phyloP scores from a whole-genome alignment of 1,284 basidiomycete genomes.

The Ustilago curta region DNA sequence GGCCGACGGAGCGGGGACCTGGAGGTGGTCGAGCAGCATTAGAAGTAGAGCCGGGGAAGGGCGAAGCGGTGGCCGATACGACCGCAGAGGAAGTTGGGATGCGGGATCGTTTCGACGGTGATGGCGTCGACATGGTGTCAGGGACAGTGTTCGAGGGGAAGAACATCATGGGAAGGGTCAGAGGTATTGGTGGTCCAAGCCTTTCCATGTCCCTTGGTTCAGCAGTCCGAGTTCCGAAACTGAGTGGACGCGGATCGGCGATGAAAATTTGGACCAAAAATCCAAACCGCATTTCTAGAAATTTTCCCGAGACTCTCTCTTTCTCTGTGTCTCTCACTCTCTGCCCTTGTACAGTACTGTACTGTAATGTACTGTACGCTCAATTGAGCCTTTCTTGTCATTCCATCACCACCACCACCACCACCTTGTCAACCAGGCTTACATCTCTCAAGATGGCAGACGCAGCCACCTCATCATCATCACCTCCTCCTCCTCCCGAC shows the following conservation, averaged over 20 bases:
- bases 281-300: slow-evolving; percentile 24
- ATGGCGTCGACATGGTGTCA: slow-evolving; percentile 36
- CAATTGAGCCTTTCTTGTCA: not conserved
- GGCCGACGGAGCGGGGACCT: slow-evolving; percentile 32
- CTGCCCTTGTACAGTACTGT: too few relatives aligned
- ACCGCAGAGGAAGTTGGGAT: slow-evolving; percentile 21
- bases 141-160: too few relatives aligned
- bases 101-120: slow-evolving; percentile 36
- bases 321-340: too few relatives aligned
- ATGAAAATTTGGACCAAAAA: slow-evolving; percentile 31
- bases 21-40: slow-evolving; percentile 1
- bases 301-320: slow-evolving; percentile 17
- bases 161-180: slow-evolving; percentile 4
- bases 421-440: not conserved
- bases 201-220: too few relatives aligned
- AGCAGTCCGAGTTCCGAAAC: not conserved
- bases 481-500: slow-evolving; percentile 10
- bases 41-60: slow-evolving; percentile 10
- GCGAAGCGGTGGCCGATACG: slow-evolving; percentile 28
- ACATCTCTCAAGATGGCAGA: slow-evolving; percentile 7
- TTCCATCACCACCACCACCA: not conserved
- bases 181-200: slow-evolving; percentile 20
- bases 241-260: slow-evolving; percentile 13
- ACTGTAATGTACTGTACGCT: too few relatives aligned
- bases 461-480: slow-evolving; percentile 16